A percentile compares a stretch with the other conserved stretches of the same genome.
These are phyloP conservation scores for Candida namnaoensis DNA, from an alignment of 805 yeast species.

Conservation along the genomic window DNA sequence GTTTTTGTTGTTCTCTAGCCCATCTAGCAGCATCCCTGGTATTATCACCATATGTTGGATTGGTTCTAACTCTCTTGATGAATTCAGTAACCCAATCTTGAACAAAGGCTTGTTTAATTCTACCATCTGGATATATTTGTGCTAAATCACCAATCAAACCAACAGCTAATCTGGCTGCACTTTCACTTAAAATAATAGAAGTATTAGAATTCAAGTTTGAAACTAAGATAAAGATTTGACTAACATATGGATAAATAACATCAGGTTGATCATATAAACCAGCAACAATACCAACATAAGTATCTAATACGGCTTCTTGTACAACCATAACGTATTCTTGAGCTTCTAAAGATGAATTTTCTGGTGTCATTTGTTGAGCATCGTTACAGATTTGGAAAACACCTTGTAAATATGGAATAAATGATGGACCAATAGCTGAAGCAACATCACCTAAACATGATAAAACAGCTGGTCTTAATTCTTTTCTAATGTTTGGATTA, in stretches of 20 bases:
- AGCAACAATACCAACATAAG: constrained; percentile 91
- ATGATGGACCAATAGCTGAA: constrained; percentile 70
- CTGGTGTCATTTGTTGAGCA: constrained; percentile 55
- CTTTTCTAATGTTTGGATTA: constrained; percentile 61
- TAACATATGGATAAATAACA: constrained; percentile 54
- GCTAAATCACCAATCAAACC: constrained; percentile 93
- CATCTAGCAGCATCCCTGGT: constrained; percentile 93
- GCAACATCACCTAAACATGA: constrained; percentile 97
- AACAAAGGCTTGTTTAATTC: constrained; percentile 53
- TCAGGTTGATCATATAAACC: constrained; percentile 72
- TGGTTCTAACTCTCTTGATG: constrained; percentile 64
- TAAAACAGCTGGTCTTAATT: constrained; percentile 77
- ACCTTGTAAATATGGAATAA: constrained; percentile 66
- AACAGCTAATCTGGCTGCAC: constrained; percentile 73
- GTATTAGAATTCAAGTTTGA: constrained; percentile 50
- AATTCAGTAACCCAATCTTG: constrained; percentile 77
- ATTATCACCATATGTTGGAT: constrained; percentile 47
- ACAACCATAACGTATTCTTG: constrained; percentile 66
- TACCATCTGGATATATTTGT: constrained; percentile 74
- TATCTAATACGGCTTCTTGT: constrained; percentile 86
- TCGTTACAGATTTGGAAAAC: constrained; percentile 72
- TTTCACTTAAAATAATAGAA: constrained; percentile 51
- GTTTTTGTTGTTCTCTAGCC: constrained; percentile 70
- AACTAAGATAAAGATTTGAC: constrained; percentile 64
- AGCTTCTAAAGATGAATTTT: constrained; percentile 64